Conservation (phyloP, 768 basidiomycete species). For the Trametes coccinea region DNA sequence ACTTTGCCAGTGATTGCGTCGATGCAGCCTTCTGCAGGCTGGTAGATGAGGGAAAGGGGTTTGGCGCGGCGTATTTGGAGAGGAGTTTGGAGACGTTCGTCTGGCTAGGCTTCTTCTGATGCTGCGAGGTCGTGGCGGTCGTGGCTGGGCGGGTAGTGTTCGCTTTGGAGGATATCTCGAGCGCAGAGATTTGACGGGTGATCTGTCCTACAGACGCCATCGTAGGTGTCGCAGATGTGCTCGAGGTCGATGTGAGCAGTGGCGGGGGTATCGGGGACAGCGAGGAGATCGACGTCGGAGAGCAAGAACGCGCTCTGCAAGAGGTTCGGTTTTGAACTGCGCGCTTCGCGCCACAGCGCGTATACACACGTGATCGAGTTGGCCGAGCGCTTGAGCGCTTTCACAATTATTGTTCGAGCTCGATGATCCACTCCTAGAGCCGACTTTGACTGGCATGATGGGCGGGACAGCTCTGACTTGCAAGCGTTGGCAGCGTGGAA, state of each 20-base stretch:
- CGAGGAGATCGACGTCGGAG: conserved; percentile 17
- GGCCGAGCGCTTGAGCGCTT: too few relatives aligned
- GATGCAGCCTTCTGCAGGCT: conserved; percentile 26
- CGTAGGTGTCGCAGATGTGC: conserved; percentile 11
- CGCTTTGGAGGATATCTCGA: conserved; percentile 62
- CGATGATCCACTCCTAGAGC: too few relatives aligned
- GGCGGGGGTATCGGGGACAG: not conserved
- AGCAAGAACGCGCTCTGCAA: conserved; percentile 7
- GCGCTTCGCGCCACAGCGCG: conserved; percentile 14
- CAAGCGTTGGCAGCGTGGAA: too few relatives aligned
- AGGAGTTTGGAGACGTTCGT: conserved; percentile 68
- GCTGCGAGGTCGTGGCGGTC: conserved; percentile 35
- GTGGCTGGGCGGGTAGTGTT: conserved; percentile 34
- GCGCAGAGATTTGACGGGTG: conserved; percentile 67
- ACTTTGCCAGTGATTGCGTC: conserved; percentile 19
- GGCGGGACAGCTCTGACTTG: too few relatives aligned
- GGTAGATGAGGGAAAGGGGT: conserved; percentile 38
- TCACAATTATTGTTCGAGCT: too few relatives aligned
- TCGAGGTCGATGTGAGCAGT: not conserved
- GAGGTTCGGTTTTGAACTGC: conserved; percentile 23
- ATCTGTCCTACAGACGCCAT: conserved; percentile 54
- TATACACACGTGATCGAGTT: conserved; percentile 18
- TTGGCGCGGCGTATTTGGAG: conserved; percentile 72
- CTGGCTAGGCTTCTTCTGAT: conserved; percentile 58
- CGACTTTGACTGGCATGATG: too few relatives aligned